A percentile compares a stretch with the other conserved stretches of the same genome.
Conservation (phyloP, 2,329 filamentous ascomycete species). For the Penicillium janthinellum region DNA sequence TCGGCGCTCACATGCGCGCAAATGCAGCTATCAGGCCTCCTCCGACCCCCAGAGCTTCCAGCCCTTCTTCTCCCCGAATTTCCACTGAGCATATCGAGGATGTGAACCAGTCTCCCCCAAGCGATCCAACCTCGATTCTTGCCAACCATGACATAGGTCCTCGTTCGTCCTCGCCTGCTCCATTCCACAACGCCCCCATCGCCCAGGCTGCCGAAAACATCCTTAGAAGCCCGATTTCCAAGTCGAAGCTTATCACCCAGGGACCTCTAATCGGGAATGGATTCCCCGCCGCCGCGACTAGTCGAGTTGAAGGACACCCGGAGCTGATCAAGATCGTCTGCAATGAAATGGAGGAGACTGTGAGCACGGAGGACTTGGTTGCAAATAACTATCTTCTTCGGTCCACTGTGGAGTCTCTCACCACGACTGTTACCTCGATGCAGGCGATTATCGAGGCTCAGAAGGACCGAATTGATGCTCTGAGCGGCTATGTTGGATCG, state of each 20-base stretch:
- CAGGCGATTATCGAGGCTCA: not conserved
- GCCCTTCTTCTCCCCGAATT: too few species aligned
- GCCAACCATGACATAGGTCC: not conserved
- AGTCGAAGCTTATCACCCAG: not conserved
- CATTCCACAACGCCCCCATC: not conserved
- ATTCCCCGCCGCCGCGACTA: not conserved
- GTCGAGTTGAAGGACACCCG: not conserved
- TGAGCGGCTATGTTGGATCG: not conserved
- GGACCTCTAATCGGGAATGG: not conserved
- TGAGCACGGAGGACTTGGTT: not conserved
- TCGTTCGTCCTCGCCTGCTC: not conserved
- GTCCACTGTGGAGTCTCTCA: slow-evolving; percentile 2
- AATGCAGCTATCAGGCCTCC: not conserved
- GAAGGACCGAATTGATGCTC: not conserved
- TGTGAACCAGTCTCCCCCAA: not conserved
- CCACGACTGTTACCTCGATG: not conserved
- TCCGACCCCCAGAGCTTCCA: not conserved
- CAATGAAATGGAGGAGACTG: slow-evolving; percentile 1
- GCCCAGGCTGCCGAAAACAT: not conserved
- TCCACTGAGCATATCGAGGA: too few species aligned
- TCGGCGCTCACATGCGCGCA: not conserved
- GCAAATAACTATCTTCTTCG: slow-evolving; percentile 1
- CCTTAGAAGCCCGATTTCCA: not conserved
- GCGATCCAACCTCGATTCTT: not conserved
- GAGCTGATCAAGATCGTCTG: slow-evolving; percentile 1